These are phyloP conservation scores for Candida gorgasii DNA, from an alignment of 805 yeast genomes.

Conservation along the genomic window DNA sequence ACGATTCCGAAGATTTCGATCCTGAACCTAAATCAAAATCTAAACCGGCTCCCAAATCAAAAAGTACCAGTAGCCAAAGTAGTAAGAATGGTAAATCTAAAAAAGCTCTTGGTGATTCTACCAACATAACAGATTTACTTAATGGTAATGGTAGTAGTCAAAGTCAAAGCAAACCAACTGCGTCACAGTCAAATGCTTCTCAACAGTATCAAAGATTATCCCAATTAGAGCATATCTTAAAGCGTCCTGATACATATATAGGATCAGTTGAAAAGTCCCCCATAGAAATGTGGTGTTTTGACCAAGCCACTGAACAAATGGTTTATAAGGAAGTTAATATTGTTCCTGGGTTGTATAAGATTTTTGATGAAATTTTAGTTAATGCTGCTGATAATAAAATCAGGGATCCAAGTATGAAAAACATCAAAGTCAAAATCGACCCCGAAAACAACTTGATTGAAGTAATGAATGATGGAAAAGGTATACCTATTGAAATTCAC, in stretches of 20 bases:
- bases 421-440: slow-evolving; percentile 79
- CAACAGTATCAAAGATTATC: slow-evolving; percentile 91
- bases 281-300: slow-evolving; percentile 82
- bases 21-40: slow-evolving; percentile 1
- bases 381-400: slow-evolving; percentile 99
- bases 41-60: neutral
- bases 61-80: neutral
- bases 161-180: neutral
- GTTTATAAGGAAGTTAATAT: slow-evolving; percentile 64
- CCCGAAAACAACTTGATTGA: slow-evolving; percentile 71
- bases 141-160: neutral
- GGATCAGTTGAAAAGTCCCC: slow-evolving; percentile 89
- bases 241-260: slow-evolving; percentile 96
- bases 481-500: slow-evolving; percentile 94
- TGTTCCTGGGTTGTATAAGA: slow-evolving; percentile 95
- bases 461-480: slow-evolving; percentile 90
- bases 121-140: slow-evolving; percentile 19
- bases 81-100: neutral
- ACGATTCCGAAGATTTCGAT: slow-evolving; percentile 5
- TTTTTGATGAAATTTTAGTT: slow-evolving; percentile 94
- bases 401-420: slow-evolving; percentile 88
- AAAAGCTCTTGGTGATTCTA: slow-evolving; percentile 25
- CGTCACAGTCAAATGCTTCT: slow-evolving; percentile 37
- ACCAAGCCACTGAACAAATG: slow-evolving; percentile 46
- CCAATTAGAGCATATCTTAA: slow-evolving; percentile 92